Percentiles rank a stretch among this genome's conserved stretches.
Evolutionary conservation across 2,329 filamentous ascomycete genomes (phyloP).

Genomic region (Exophiala calicioides): DNA sequence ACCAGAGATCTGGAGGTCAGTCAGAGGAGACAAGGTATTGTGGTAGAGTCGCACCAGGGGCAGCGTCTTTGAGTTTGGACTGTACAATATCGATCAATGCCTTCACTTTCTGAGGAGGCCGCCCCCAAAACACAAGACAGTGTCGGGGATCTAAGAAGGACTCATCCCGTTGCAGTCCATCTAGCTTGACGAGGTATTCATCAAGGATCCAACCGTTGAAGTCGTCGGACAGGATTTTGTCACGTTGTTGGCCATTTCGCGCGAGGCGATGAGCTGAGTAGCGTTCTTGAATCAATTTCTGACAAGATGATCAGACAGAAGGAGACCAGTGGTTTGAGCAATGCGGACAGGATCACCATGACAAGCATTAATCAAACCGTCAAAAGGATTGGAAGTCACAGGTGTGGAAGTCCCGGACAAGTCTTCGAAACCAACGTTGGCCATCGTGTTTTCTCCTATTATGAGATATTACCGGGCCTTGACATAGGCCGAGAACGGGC

Average conservation of each 20-base stretch:
- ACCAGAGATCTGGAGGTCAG: conserved; percentile 67
- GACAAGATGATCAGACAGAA: conserved; percentile 16
- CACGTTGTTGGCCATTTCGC: conserved; percentile 74
- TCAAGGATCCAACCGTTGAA: conserved; percentile 76
- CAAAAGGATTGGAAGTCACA: conserved; percentile 68
- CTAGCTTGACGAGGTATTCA: conserved; percentile 69
- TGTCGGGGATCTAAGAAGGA: conserved; percentile 74
- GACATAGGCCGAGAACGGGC: not conserved
- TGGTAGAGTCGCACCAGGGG: conserved; percentile 63
- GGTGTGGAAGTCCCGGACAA: conserved; percentile 38
- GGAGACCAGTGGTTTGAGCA: conserved; percentile 18
- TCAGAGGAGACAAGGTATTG: not conserved
- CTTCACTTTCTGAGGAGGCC: conserved; percentile 72
- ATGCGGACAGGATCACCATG: conserved; percentile 62
- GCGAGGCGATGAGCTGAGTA: conserved; percentile 74
- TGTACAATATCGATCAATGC: conserved; percentile 70
- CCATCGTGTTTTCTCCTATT: conserved; percentile 24
- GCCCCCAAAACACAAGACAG: conserved; percentile 85
- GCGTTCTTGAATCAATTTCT: conserved; percentile 68
- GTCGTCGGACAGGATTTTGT: conserved; percentile 64
- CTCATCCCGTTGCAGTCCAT: conserved; percentile 63
- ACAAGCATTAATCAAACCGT: conserved; percentile 69
- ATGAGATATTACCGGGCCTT: not conserved
- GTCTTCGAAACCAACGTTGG: conserved; percentile 38
- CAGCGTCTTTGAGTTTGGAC: conserved; percentile 60